Evolutionary conservation across 2,329 filamentous ascomycete genomes (phyloP), one percentile per base, ranked within the genome.

Genomic region (Diaporthe sp.): DNA sequence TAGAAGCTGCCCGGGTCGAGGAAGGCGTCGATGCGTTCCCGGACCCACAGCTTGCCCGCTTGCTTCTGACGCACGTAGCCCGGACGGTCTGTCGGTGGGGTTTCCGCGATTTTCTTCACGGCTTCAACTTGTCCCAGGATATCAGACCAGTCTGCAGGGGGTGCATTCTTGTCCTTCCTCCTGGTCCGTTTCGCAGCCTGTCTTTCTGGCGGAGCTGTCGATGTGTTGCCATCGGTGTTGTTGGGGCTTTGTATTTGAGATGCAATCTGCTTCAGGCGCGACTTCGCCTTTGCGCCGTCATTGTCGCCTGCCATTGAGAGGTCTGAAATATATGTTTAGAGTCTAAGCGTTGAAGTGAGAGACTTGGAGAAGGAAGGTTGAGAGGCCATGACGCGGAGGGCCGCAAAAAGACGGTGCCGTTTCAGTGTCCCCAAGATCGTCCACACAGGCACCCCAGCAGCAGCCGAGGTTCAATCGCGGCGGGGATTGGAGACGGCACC

Each of bases 41-140:
- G 87, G 0, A 92, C 91, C 90, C 91, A 92, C 25, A 93, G 85
- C 81, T 93, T 93, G 2, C 91, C 91, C 4, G 90, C 87, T 81
- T 90, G 85, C 78, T 91, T 92, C 80, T 93, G 91, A 7, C 90
- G 87, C n/a, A 90, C 82, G 77, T 92, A 93, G 34, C 91, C 91
- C 76, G 88, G 84, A 73, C 88, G 88, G 10, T 83, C 86, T 0
- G 85, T 81, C 71, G 91, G 85, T 2, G 91, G 90, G 1, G 87
- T 92, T 31, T 85, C 83, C 15, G 91, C 90, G 51, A 91, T 88
- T 9, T 81, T 84, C 22, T 85, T 85, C 1, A 93, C 85, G 0
- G 85, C 84, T 7, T 83, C 78, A n/a, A 93, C 84, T 78, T 92
- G 90, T n/a, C 82, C 83, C 0, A 92, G 87, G 22, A 92, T 87